Evolutionary conservation across 148 eudicot genomes (phyloP), one percentile per base, ranked within the genome.

Genomic region (Cornus controversa): DNA sequence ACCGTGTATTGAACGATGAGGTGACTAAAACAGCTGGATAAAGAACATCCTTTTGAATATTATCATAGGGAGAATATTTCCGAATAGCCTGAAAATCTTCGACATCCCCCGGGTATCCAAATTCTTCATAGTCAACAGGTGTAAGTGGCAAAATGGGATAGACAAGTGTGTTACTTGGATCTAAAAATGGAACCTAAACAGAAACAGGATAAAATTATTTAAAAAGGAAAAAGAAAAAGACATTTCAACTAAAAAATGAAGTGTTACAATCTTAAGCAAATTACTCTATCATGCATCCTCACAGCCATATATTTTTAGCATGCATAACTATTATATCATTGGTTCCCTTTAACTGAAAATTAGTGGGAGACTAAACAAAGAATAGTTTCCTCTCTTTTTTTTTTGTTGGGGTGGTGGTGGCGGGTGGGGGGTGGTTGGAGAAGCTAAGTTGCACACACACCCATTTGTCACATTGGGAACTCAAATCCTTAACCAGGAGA

Each of bases 1-100:
- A 94, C 98, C 98, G 80, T 80, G 98, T 88, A 80, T 82, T 88
- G 77, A 92, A 90, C 26, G 97, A 91, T 73, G 97, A 95, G 70
- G 93, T 83, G 45, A 93, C 86, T 81, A 91, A 75, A 81, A 90
- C 85, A 74, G 93, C 91, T 69, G 97, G 99, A 85, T 90, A 95
- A 69, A 88, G 77, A 75, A 81, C 84, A 47, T 85, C 96, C 73
- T 88, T 82, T 36, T 69, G 89, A 74, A 95, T 90, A 83, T 89
- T 95, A 77, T 95, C 92, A 77, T 95, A 95, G 5, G 99, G 97
- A 74, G 92, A 90, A 84, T 86, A 93, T 67, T 89, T 89, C 63
- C 84, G 91, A 68, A 93, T 82, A 67, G 94, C 96, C 64, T 80
- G 84, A 82, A 95, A 95, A 76, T 95, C 99, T 77, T 91, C 90